Conservation (phyloP, 345 rosid genomes). For the Bretschneidera sinensis region DNA sequence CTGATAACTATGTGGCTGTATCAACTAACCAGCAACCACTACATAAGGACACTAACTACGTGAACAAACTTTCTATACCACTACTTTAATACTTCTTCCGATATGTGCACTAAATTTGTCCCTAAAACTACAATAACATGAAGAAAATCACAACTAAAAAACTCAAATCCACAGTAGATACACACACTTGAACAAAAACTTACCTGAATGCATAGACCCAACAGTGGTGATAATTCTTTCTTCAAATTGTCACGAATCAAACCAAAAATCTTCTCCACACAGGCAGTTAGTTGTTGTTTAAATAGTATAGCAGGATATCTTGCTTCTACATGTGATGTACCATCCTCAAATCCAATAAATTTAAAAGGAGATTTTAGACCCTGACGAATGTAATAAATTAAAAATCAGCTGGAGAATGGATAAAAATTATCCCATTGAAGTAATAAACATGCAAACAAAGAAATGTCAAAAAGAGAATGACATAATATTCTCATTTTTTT, state of each 20-base stretch:
- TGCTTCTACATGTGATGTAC: constrained; percentile 78
- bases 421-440: background rate
- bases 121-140: too few species aligned
- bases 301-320: constrained; percentile 92
- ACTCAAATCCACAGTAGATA: constrained; percentile 10
- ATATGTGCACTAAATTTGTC: too few species aligned
- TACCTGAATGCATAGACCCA: constrained; percentile 88
- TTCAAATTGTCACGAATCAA: constrained; percentile 92
- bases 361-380: constrained; percentile 80
- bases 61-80: too few species aligned
- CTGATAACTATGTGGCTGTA: too few species aligned
- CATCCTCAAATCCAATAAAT: constrained; percentile 66
- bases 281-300: constrained; percentile 94
- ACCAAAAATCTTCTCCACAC: constrained; percentile 98
- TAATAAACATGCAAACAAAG: background rate
- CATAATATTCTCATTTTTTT: too few species aligned
- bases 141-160: too few species aligned
- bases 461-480: background rate
- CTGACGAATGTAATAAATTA: constrained; percentile 32
- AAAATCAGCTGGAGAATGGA: constrained; percentile 10
- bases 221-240: constrained; percentile 80
- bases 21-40: too few species aligned
- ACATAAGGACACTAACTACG: too few species aligned
- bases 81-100: too few species aligned
- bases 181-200: constrained; percentile 14